These are phyloP conservation scores for Hypomontagnella submonticulosa DNA, from an alignment of 495 filamentous ascomycete species.

Conservation along the genomic window DNA sequence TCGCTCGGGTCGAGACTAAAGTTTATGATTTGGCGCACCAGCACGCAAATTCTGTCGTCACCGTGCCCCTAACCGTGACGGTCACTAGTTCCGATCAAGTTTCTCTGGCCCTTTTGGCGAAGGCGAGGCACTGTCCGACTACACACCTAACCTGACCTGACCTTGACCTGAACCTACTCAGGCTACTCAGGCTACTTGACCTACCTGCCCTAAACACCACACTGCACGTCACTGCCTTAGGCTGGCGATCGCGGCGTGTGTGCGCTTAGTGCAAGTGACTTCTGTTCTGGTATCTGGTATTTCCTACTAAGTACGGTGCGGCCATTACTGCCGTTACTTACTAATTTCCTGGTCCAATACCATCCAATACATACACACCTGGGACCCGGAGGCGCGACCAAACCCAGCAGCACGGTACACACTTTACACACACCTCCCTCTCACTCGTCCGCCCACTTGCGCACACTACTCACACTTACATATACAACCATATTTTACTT, in stretches of 20 bases:
- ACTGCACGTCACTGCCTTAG: constrained; percentile 45
- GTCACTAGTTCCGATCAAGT: constrained; percentile 37
- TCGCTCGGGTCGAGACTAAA: constrained; percentile 41
- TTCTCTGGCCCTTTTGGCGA: constrained; percentile 23
- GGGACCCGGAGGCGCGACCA: too few species aligned
- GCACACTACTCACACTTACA: constrained; percentile 1
- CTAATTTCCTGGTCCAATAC: too few species aligned
- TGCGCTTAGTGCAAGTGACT: background rate
- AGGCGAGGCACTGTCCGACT: constrained; percentile 12
- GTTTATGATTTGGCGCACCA: constrained; percentile 42
- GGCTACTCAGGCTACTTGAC: too few species aligned
- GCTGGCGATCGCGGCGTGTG: constrained; percentile 27
- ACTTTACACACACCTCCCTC: too few species aligned
- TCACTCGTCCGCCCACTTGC: background rate
- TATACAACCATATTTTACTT: constrained; percentile 4
- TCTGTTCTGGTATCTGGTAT: too few species aligned
- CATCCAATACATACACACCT: too few species aligned
- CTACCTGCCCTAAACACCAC: constrained; percentile 26
- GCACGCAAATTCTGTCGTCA: constrained; percentile 46
- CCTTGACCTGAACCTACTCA: background rate
- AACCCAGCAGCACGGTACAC: too few species aligned
- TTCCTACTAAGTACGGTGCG: background rate
- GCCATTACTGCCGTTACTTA: background rate
- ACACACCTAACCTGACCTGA: constrained; percentile 2
- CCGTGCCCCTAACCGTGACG: constrained; percentile 37